These are phyloP conservation scores for Trebouxia sp. DNA, from an alignment of 139 green algal genomes.

Conservation along the genomic window DNA sequence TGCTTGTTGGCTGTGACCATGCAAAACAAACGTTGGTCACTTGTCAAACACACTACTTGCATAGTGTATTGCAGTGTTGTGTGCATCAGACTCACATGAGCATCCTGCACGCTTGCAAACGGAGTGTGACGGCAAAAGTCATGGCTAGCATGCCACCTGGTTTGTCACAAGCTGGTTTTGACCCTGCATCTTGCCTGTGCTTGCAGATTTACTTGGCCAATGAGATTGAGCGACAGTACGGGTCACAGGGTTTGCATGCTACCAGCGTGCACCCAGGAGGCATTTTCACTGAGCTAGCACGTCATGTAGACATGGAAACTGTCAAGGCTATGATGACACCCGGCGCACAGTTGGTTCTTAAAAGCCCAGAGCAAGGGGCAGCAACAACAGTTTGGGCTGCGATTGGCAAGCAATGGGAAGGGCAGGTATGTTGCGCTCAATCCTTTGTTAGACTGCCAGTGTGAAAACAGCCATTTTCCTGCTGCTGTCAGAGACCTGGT, in stretches of 20 bases:
- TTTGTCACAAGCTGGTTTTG: neutral
- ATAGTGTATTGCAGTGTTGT: too few species aligned
- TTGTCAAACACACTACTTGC: too few species aligned
- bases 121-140: too few species aligned
- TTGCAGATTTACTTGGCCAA: conserved; percentile 30
- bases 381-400: conserved; percentile 36
- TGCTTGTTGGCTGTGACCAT: too few species aligned
- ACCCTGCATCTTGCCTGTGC: neutral
- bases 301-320: conserved; percentile 22
- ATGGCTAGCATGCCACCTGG: too few species aligned
- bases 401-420: conserved; percentile 32
- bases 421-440: too few species aligned
- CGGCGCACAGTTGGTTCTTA: conserved; percentile 7
- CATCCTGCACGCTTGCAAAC: too few species aligned
- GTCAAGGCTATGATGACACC: neutral
- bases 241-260: conserved; percentile 30
- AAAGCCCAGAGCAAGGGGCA: conserved; percentile 35
- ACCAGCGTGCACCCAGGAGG: conserved; percentile 32
- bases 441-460: too few species aligned
- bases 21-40: too few species aligned
- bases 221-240: conserved; percentile 33
- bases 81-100: too few species aligned
- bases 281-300: conserved; percentile 31
- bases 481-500: too few species aligned
- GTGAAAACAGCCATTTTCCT: too few species aligned